These are phyloP conservation scores for Candida glaebosa DNA, from an alignment of 805 yeast genomes.

Conservation along the genomic window DNA sequence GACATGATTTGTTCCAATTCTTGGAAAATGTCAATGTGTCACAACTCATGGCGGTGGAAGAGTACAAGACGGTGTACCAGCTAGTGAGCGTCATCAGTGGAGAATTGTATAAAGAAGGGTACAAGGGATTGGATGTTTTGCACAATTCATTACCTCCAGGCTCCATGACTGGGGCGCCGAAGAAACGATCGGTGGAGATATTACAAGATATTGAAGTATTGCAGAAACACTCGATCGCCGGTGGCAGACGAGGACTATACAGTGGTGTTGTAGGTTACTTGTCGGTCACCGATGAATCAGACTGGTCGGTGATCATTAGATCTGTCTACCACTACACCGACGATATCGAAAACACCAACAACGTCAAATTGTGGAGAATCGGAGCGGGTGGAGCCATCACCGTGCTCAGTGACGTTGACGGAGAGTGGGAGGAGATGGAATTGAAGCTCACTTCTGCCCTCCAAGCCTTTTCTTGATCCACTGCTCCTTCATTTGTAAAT, in stretches of 20 bases:
- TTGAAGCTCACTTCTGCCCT: constrained; percentile 77
- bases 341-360: constrained; percentile 34
- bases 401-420: constrained; percentile 73
- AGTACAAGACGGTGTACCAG: constrained; percentile 86
- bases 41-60: constrained; percentile 87
- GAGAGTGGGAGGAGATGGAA: constrained; percentile 91
- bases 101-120: constrained; percentile 31
- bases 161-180: constrained; percentile 99
- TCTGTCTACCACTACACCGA: constrained; percentile 66
- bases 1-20: constrained; percentile 81
- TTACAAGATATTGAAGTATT: constrained; percentile 55
- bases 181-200: constrained; percentile 84
- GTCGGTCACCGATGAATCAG: constrained; percentile 82
- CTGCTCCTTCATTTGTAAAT: not conserved
- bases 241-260: constrained; percentile 73
- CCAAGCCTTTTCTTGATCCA: constrained; percentile 51
- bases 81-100: constrained; percentile 88
- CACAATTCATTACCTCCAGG: constrained; percentile 90
- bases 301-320: constrained; percentile 94
- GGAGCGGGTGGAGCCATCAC: constrained; percentile 99
- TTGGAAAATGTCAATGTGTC: constrained; percentile 65
- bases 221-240: constrained; percentile 27
- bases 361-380: constrained; percentile 58
- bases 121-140: constrained; percentile 75
- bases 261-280: constrained; percentile 96